Percentiles rank a stretch among this genome's conserved stretches.
phyloP scores from a whole-genome alignment of 2,329 filamentous ascomycete genomes.

The Microdochium nivale region DNA sequence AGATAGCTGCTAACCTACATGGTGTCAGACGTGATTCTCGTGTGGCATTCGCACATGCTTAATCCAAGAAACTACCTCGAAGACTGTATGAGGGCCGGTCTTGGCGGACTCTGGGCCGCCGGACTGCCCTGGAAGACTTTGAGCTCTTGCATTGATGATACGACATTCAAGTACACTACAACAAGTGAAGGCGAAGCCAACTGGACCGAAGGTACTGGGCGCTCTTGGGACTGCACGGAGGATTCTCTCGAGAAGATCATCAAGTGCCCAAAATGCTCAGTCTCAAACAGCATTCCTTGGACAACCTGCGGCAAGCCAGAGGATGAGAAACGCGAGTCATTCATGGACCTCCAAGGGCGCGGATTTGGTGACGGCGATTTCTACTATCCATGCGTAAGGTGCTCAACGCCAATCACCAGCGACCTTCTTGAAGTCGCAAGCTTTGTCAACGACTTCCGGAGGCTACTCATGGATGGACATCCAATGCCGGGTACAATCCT shows the following conservation, averaged over 20 bases:
- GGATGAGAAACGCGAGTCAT: slow-evolving; percentile 19
- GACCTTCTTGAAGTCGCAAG: slow-evolving; percentile 52
- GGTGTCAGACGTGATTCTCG: slow-evolving; percentile 60
- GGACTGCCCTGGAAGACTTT: slow-evolving; percentile 60
- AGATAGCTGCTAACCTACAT: slow-evolving; percentile 14
- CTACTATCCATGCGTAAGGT: slow-evolving; percentile 37
- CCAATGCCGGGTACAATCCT: slow-evolving; percentile 65
- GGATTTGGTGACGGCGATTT: slow-evolving; percentile 57
- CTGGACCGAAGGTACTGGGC: slow-evolving; percentile 41
- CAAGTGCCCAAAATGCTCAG: slow-evolving; percentile 46
- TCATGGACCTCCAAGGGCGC: slow-evolving; percentile 31
- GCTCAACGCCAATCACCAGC: slow-evolving; percentile 41
- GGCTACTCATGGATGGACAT: slow-evolving; percentile 32
- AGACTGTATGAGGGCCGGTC: slow-evolving; percentile 55
- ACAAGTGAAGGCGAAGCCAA: slow-evolving; percentile 28
- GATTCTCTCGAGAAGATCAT: slow-evolving; percentile 40
- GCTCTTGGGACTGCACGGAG: slow-evolving; percentile 50
- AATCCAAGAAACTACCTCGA: slow-evolving; percentile 69
- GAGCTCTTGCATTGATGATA: slow-evolving; percentile 46
- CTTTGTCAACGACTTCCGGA: slow-evolving; percentile 47
- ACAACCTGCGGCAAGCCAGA: slow-evolving; percentile 39
- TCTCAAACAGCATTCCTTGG: slow-evolving; percentile 43
- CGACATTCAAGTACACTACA: slow-evolving; percentile 45
- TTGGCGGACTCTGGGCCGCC: slow-evolving; percentile 47
- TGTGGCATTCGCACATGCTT: slow-evolving; percentile 72